Evolutionary conservation across 2,329 filamentous ascomycete species (phyloP).

Genomic region (Magnaporthiopsis poae): DNA sequence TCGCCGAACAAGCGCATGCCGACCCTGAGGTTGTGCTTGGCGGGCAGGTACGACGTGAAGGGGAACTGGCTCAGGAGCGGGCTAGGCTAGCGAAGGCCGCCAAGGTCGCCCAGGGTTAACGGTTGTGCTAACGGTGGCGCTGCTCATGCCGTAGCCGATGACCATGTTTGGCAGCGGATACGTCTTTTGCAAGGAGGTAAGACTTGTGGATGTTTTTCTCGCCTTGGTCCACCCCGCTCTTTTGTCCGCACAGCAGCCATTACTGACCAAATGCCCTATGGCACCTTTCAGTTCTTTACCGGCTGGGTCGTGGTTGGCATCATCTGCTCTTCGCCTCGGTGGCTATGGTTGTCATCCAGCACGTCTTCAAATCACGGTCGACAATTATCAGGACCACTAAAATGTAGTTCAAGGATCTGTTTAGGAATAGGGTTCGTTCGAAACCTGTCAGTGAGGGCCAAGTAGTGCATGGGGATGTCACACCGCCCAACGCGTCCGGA

Average conservation of each 20-base stretch:
- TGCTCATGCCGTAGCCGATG: slow-evolving; percentile 83
- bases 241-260: not conserved
- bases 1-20: slow-evolving; percentile 34
- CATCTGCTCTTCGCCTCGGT: slow-evolving; percentile 66
- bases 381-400: not conserved
- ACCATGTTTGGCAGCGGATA: slow-evolving; percentile 78
- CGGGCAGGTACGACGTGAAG: slow-evolving; percentile 11
- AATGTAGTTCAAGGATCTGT: not conserved
- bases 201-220: not conserved
- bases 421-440: not conserved
- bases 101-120: not conserved
- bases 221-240: not conserved
- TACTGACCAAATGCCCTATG: not conserved
- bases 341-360: slow-evolving; percentile 68
- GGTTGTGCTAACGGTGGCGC: slow-evolving; percentile 42
- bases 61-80: slow-evolving; percentile 4
- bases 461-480: not conserved
- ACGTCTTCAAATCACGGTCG: slow-evolving; percentile 63
- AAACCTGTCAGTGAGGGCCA: not conserved
- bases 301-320: slow-evolving; percentile 71
- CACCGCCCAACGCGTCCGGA: not conserved
- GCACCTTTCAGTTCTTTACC: slow-evolving; percentile 57
- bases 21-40: not conserved
- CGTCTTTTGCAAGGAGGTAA: slow-evolving; percentile 56
- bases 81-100: slow-evolving; percentile 1